These are phyloP conservation scores for Pythium plurisporium DNA, from an alignment of 352 stramenopile species.

Conservation along the genomic window DNA sequence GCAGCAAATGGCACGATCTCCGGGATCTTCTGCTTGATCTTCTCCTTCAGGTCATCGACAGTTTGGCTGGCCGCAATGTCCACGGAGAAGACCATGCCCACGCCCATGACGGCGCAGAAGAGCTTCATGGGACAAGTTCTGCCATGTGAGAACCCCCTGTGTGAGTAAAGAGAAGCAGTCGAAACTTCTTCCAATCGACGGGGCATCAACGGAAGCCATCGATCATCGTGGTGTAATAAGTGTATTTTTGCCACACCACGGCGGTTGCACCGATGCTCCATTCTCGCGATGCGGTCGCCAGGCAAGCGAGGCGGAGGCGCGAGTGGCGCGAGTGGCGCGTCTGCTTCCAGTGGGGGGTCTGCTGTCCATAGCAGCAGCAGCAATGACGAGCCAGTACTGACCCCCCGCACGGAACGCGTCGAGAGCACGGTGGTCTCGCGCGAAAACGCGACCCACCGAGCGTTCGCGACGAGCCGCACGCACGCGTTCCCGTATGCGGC, in stretches of 20 bases:
- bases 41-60: not conserved
- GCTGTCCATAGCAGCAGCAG: not conserved
- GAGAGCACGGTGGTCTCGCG: slow-evolving; percentile 71
- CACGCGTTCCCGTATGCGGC: slow-evolving; percentile 64
- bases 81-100: not conserved
- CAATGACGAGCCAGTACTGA: slow-evolving; percentile 6
- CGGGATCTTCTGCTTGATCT: not conserved
- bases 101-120: not conserved
- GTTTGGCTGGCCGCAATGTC: not conserved
- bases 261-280: too few relatives aligned
- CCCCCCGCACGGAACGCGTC: slow-evolving; percentile 29
- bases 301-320: too few relatives aligned
- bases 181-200: too few relatives aligned
- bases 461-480: slow-evolving; percentile 70
- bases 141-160: too few relatives aligned
- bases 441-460: slow-evolving; percentile 65
- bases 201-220: too few relatives aligned
- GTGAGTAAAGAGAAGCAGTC: too few relatives aligned
- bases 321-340: not conserved
- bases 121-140: too few relatives aligned
- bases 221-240: too few relatives aligned
- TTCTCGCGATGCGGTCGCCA: too few relatives aligned
- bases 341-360: not conserved
- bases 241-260: too few relatives aligned
- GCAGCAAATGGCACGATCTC: too few relatives aligned